phyloP scores from a whole-genome alignment of 2,329 filamentous ascomycete genomes.

The Podosphaera xanthii region DNA sequence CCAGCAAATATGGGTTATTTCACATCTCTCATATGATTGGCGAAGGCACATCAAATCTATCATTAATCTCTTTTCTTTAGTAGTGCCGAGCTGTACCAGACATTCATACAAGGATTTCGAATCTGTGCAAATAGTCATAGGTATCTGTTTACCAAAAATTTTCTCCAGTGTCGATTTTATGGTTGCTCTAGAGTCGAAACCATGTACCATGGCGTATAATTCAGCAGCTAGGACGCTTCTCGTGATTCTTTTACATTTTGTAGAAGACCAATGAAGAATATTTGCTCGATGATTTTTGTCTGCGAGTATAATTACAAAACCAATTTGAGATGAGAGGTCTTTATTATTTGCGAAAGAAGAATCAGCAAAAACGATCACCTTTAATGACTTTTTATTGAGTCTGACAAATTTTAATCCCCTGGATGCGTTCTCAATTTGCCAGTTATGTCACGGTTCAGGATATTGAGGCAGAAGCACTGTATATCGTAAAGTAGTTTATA shows the following conservation, averaged over 20 bases:
- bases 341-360: neutral
- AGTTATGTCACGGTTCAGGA: no score
- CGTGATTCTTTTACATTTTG: neutral
- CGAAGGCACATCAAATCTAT: neutral
- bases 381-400: neutral
- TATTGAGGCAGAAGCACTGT: no score
- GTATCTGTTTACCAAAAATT: neutral
- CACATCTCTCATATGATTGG: neutral
- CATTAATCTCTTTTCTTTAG: no score
- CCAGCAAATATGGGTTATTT: neutral
- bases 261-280: neutral
- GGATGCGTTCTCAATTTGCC: no score
- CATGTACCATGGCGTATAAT: neutral
- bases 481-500: no score
- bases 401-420: neutral
- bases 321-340: neutral
- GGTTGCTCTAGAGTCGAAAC: neutral
- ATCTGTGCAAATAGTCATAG: neutral
- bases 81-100: no score
- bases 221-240: neutral
- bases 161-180: neutral
- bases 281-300: neutral
- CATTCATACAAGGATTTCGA: no score
- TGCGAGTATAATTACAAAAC: neutral
- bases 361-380: neutral